A percentile compares a stretch with the other conserved stretches of the same genome.
These are phyloP conservation scores for Wickerhamiella pararugosa DNA, from an alignment of 1,139 yeast genomes.

Conservation along the genomic window DNA sequence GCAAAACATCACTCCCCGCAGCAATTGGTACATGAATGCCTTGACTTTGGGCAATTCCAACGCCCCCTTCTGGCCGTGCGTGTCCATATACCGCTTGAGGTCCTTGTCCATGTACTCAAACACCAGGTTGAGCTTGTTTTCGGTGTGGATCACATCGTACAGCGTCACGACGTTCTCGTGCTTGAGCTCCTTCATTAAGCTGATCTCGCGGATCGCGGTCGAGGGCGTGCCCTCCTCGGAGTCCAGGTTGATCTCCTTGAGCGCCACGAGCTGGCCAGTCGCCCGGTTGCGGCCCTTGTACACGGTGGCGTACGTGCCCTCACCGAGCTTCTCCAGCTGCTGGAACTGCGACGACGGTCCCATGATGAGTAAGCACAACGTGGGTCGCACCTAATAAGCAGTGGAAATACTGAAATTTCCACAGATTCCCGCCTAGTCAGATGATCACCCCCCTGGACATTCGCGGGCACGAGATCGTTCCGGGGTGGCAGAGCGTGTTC, in stretches of 20 bases:
- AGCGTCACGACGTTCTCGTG: constrained; percentile 88
- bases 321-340: constrained; percentile 77
- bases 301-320: constrained; percentile 97
- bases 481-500: constrained; percentile 38
- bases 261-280: constrained; percentile 85
- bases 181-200: constrained; percentile 88
- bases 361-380: constrained; percentile 8
- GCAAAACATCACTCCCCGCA: constrained; percentile 84
- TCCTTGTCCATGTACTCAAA: constrained; percentile 92
- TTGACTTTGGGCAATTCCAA: constrained; percentile 66
- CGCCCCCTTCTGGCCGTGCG: constrained; percentile 66
- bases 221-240: constrained; percentile 98
- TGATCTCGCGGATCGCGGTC: constrained; percentile 92
- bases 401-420: neutral
- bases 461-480: constrained; percentile 40
- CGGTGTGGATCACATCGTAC: constrained; percentile 93
- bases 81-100: constrained; percentile 86
- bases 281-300: constrained; percentile 88
- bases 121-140: constrained; percentile 82
- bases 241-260: constrained; percentile 86
- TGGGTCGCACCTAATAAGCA: no score
- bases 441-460: constrained; percentile 11
- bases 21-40: constrained; percentile 81
- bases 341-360: constrained; percentile 17
- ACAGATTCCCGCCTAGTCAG: neutral